These are phyloP conservation scores for Gliomastix tumulicola DNA, from an alignment of 2,329 filamentous ascomycete genomes.

Conservation along the genomic window DNA sequence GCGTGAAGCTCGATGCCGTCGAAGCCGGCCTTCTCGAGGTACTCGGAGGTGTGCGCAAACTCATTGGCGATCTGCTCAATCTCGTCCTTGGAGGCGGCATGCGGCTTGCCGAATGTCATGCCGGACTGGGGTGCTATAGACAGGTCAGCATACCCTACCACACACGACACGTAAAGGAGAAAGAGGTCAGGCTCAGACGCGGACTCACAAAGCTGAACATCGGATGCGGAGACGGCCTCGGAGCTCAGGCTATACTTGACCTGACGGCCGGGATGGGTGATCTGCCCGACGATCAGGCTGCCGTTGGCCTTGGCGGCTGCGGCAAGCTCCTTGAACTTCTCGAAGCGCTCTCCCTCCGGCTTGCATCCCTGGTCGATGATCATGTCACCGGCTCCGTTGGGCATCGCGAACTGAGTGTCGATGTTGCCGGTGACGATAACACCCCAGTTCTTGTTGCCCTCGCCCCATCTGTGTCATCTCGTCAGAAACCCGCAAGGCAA, in stretches of 20 bases:
- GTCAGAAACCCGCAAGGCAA: too few relatives aligned
- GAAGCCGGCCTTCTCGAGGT: conserved; percentile 54
- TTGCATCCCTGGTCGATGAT: conserved; percentile 48
- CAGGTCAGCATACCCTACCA: too few relatives aligned
- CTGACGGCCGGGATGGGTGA: conserved; percentile 58
- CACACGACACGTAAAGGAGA: too few relatives aligned
- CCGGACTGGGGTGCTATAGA: conserved; percentile 14
- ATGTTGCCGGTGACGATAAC: conserved; percentile 57
- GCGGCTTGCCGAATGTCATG: conserved; percentile 36
- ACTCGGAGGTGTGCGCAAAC: conserved; percentile 56
- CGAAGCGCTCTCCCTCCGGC: conserved; percentile 51
- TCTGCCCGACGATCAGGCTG: conserved; percentile 52
- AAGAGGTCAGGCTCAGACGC: too few relatives aligned
- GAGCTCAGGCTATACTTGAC: conserved; percentile 19
- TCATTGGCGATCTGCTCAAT: conserved; percentile 49
- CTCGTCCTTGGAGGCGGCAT: conserved; percentile 44
- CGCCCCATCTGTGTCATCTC: conserved; percentile 53
- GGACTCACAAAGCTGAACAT: conserved; percentile 18
- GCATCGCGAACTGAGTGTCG: conserved; percentile 54
- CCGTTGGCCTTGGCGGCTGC: conserved; percentile 48
- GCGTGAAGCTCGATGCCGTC: conserved; percentile 44
- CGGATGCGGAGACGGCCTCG: conserved; percentile 32
- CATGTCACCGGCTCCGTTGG: conserved; percentile 48
- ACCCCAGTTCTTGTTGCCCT: conserved; percentile 50
- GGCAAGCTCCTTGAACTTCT: conserved; percentile 52